phyloP scores from a whole-genome alignment of 1,284 basidiomycete genomes.

The Ganoderma meredithae region DNA sequence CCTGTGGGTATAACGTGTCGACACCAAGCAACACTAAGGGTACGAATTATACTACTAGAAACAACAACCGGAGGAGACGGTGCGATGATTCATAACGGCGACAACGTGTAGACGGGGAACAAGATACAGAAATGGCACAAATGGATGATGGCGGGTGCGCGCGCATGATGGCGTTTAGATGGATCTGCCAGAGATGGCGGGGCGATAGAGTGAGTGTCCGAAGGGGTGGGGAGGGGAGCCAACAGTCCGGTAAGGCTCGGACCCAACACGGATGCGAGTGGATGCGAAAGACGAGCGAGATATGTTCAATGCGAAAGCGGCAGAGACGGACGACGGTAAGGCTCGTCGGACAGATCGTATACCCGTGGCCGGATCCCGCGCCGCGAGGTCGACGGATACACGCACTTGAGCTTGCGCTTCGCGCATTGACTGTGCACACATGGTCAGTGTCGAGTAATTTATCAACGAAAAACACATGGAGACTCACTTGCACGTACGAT shows the following conservation, averaged over 20 bases:
- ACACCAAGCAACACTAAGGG: conserved; percentile 1
- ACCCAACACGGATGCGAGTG: conserved; percentile 26
- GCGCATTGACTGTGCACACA: conserved; percentile 41
- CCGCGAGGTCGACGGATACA: conserved; percentile 44
- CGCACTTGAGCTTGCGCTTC: conserved; percentile 44
- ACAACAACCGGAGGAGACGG: neutral
- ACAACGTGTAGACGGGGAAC: neutral
- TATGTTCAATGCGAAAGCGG: conserved; percentile 23
- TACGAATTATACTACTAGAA: neutral
- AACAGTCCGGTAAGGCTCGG: conserved; percentile 32
- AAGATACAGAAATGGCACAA: neutral
- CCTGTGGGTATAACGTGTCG: neutral
- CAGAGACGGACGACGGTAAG: conserved; percentile 24
- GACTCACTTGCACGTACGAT: conserved; percentile 52
- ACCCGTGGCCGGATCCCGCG: conserved; percentile 43
- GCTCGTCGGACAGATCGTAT: conserved; percentile 34
- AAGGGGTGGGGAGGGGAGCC: conserved; percentile 31
- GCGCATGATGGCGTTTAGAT: conserved; percentile 12
- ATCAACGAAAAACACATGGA: conserved; percentile 1
- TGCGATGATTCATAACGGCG: conserved; percentile 6
- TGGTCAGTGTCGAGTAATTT: conserved; percentile 6
- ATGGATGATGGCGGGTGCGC: neutral
- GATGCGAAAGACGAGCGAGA: conserved; percentile 7
- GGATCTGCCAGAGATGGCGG: conserved; percentile 23
- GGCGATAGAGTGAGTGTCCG: conserved; percentile 21